Evolutionary conservation across 179 eudicot species (phyloP).

Genomic region (Gypsophila paniculata): DNA sequence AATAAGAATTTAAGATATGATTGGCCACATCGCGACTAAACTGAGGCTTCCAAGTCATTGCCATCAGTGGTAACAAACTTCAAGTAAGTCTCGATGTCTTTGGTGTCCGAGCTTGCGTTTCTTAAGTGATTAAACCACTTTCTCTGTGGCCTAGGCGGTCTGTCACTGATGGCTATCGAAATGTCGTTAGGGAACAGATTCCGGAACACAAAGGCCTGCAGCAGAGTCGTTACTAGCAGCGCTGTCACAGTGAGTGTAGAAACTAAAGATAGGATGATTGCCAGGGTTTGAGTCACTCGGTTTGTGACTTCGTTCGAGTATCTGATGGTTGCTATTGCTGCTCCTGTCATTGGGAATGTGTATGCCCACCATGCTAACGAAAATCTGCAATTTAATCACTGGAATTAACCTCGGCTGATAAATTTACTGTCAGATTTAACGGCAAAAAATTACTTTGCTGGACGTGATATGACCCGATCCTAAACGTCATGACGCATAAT

Average conservation of each 20-base stretch:
- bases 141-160: slow-evolving; percentile 36
- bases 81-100: slow-evolving; percentile 45
- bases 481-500: no score
- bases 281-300: slow-evolving; percentile 39
- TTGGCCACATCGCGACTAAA: background rate
- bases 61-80: slow-evolving; percentile 37
- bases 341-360: slow-evolving; percentile 93
- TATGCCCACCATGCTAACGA: slow-evolving; percentile 98
- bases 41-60: slow-evolving; percentile 33
- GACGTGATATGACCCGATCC: no score
- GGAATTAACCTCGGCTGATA: background rate
- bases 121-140: slow-evolving; percentile 52
- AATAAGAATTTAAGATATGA: no score
- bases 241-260: slow-evolving; percentile 53
- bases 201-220: slow-evolving; percentile 57
- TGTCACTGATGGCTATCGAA: slow-evolving; percentile 70
- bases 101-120: slow-evolving; percentile 42
- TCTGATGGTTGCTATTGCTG: slow-evolving; percentile 67
- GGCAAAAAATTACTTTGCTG: no score
- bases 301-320: slow-evolving; percentile 59
- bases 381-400: slow-evolving; percentile 33
- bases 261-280: slow-evolving; percentile 36
- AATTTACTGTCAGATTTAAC: background rate
- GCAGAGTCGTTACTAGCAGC: slow-evolving; percentile 54
- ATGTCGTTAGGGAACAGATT: slow-evolving; percentile 87